phyloP scores from a whole-genome alignment of 2,329 filamentous ascomycete genomes.

The Coniella lustricola region DNA sequence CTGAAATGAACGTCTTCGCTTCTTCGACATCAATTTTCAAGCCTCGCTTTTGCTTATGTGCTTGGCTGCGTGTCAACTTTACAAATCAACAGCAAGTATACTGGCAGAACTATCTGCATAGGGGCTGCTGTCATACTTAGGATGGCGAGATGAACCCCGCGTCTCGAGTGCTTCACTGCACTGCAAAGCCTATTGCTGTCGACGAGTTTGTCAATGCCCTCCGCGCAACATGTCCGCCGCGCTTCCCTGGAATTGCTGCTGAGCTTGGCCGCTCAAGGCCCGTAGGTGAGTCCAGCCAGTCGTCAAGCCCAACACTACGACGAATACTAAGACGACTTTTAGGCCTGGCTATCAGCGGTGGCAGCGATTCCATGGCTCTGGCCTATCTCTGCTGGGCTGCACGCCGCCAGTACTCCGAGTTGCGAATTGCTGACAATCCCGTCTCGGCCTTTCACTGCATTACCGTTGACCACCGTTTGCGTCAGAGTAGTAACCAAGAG shows the following conservation, averaged over 20 bases:
- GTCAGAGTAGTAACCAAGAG: slow-evolving; percentile 45
- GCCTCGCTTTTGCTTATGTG: too few species aligned
- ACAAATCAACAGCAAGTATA: neutral
- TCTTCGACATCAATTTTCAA: too few species aligned
- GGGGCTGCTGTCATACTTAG: neutral
- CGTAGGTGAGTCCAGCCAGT: slow-evolving; percentile 32
- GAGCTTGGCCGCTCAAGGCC: slow-evolving; percentile 26
- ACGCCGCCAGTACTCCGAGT: slow-evolving; percentile 25
- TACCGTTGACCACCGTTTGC: slow-evolving; percentile 52
- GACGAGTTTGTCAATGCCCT: slow-evolving; percentile 43
- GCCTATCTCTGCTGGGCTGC: slow-evolving; percentile 61
- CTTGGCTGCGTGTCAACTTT: too few species aligned
- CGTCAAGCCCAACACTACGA: too few species aligned
- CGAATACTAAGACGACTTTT: neutral
- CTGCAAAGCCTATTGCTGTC: slow-evolving; percentile 31
- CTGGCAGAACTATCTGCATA: neutral
- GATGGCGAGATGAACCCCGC: slow-evolving; percentile 34
- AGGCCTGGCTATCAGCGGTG: slow-evolving; percentile 83
- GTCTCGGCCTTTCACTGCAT: slow-evolving; percentile 35
- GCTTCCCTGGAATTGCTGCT: slow-evolving; percentile 38
- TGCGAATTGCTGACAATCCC: slow-evolving; percentile 40
- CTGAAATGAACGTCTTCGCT: too few species aligned
- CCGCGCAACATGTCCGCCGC: slow-evolving; percentile 40
- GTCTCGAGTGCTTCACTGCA: slow-evolving; percentile 32
- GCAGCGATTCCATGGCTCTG: slow-evolving; percentile 96